phyloP scores from a whole-genome alignment of 208 protist genomes.

The Eutreptiella sp. region DNA sequence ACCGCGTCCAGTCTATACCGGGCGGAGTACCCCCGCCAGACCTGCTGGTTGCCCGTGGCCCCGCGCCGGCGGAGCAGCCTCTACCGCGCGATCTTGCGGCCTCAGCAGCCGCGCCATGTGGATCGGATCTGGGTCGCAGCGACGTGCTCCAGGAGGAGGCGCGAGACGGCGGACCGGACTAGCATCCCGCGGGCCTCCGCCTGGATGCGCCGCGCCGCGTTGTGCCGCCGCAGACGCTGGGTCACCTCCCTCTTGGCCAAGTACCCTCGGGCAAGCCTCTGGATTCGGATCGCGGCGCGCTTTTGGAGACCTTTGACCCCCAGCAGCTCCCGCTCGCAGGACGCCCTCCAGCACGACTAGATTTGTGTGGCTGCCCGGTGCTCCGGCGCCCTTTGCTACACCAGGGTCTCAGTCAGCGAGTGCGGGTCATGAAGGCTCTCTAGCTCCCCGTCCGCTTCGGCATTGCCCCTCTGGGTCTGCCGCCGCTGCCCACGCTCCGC shows the following conservation, averaged over 20 bases:
- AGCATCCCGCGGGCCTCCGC: constrained; percentile 8
- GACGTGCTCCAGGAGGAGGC: neutral
- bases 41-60: neutral
- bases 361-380: constrained; percentile 20
- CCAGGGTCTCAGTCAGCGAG: neutral
- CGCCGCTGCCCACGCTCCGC: too few species aligned
- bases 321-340: neutral
- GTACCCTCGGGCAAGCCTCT: constrained; percentile 14
- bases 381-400: neutral
- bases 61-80: neutral
- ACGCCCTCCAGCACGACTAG: constrained; percentile 12
- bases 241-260: neutral
- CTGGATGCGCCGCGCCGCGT: constrained; percentile 12
- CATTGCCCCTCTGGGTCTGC: too few species aligned
- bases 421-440: constrained; percentile 11
- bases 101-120: neutral
- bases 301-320: constrained; percentile 8
- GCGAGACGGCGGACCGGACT: neutral
- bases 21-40: neutral
- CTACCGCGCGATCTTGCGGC: neutral
- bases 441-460: constrained; percentile 5
- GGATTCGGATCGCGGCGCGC: constrained; percentile 16
- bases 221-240: neutral
- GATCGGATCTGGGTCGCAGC: constrained; percentile 11
- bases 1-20: too few species aligned